Percentiles rank a stretch among this genome's conserved stretches.
Evolutionary conservation across 2,329 filamentous ascomycete genomes (phyloP).

Genomic region (Mollisia scopiformis): DNA sequence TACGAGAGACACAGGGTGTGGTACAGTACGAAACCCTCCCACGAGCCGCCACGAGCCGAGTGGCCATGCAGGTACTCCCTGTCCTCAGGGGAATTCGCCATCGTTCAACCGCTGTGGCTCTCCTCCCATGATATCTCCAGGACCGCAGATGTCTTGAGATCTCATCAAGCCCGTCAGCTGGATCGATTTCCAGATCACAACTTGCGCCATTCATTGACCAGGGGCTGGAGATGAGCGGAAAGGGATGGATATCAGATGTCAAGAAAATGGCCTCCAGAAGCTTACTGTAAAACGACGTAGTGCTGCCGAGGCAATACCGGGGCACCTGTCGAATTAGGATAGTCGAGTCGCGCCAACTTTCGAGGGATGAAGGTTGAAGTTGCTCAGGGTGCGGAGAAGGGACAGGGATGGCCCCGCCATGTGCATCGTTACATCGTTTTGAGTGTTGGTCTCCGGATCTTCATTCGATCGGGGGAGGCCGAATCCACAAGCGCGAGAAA

Average conservation of each 20-base stretch:
- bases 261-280: not conserved
- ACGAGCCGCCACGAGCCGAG: not conserved
- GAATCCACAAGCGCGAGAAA: too few relatives aligned
- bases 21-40: not conserved
- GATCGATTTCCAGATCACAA: not conserved
- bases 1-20: not conserved
- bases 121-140: not conserved
- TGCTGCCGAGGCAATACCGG: conserved; percentile 2
- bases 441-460: not conserved
- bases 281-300: not conserved
- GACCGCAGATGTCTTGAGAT: not conserved
- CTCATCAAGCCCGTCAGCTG: not conserved
- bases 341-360: too few relatives aligned
- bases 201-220: not conserved
- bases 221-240: not conserved
- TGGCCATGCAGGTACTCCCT: conserved; percentile 6
- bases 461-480: not conserved
- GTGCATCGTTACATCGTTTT: too few relatives aligned
- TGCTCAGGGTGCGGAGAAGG: not conserved
- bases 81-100: not conserved
- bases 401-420: not conserved
- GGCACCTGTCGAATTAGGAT: not conserved
- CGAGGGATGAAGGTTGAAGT: not conserved
- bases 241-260: conserved; percentile 5
- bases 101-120: not conserved